Percentiles rank a stretch among this genome's conserved stretches.
Evolutionary conservation across 805 yeast genomes (phyloP).

Genomic region (Saccharomyces kudriavzevii): DNA sequence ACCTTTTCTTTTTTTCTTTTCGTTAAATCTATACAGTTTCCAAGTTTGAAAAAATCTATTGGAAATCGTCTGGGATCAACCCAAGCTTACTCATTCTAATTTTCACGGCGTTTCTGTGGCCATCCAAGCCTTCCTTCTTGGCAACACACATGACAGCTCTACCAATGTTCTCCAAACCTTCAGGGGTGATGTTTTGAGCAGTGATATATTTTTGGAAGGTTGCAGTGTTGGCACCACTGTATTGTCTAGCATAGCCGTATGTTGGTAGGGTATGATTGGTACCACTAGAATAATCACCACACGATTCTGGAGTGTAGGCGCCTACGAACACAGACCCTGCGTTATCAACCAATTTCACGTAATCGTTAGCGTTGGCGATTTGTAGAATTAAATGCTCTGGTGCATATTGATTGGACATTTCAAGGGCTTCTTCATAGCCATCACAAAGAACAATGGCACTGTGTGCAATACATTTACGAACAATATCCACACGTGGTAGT

Average conservation of each 20-base stretch:
- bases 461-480: constrained; percentile 85
- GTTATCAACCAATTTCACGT: constrained; percentile 68
- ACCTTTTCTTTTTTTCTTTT: background rate
- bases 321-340: constrained; percentile 98
- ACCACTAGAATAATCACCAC: constrained; percentile 97
- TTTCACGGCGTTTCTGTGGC: constrained; percentile 94
- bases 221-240: constrained; percentile 93
- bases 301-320: constrained; percentile 90
- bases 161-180: constrained; percentile 86
- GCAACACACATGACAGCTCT: constrained; percentile 94
- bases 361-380: constrained; percentile 65
- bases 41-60: constrained; percentile 6
- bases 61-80: constrained; percentile 33
- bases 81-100: constrained; percentile 84
- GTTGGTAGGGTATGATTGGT: constrained; percentile 98
- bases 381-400: constrained; percentile 97
- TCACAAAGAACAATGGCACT: constrained; percentile 71
- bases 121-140: constrained; percentile 93
- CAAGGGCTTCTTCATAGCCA: constrained; percentile 70
- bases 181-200: constrained; percentile 78
- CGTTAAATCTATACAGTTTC: background rate
- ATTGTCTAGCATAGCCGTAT: constrained; percentile 95
- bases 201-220: constrained; percentile 95
- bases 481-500: constrained; percentile 88
- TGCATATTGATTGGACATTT: constrained; percentile 84